Evolutionary conservation across 495 filamentous ascomycete genomes (phyloP), one percentile per base, ranked within the genome.

Genomic region (Penicillium mononematosum): DNA sequence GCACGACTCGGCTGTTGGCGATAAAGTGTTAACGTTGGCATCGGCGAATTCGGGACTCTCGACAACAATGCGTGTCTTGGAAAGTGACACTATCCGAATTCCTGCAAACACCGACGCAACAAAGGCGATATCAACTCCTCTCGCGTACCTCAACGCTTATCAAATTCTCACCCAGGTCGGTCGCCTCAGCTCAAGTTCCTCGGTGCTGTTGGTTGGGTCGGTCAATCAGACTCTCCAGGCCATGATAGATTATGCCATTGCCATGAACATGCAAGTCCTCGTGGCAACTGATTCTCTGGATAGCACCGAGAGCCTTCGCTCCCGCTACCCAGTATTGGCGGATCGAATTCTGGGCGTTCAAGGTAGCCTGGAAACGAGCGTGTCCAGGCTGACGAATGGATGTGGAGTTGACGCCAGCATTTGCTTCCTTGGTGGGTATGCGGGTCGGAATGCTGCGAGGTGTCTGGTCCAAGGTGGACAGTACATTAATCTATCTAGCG

Each of bases 401-500:
- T 50, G 56, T 41, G 64, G 62, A 19, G 54, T 67, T 20, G 62
- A 65, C 12, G 50, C 56, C 14, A 56, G 44, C 11, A 54, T 67
- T 5, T 65, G 42, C 25, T 56, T 56, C 45, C 41, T 55, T 4
- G 59, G 56, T n/a, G 65, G 65, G 11, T 62, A 62, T 47, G 17
- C 62, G 1, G 59, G 59, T 9, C 59, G 65, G 1, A 50, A 60
- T 49, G 65, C 65, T 5, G 65, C 62, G 0, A 57, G 50, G 16
- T 67, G 65, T 16, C 51, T 67, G 7, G 46, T 48, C 17, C 45
- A 29, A 22, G 65, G 65, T 25, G 65, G 65, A 12, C 59, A 59
- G 10, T 62, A 60, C 38, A 60, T 67, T 47, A 64, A 67, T 41
- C n/a, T 65, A 7, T 65, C 62, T 16, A 58, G 34, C 9, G 62